Base-by-base conservation (phyloP, 495 filamentous ascomycete genomes). In the Xylaria sp. region DNA sequence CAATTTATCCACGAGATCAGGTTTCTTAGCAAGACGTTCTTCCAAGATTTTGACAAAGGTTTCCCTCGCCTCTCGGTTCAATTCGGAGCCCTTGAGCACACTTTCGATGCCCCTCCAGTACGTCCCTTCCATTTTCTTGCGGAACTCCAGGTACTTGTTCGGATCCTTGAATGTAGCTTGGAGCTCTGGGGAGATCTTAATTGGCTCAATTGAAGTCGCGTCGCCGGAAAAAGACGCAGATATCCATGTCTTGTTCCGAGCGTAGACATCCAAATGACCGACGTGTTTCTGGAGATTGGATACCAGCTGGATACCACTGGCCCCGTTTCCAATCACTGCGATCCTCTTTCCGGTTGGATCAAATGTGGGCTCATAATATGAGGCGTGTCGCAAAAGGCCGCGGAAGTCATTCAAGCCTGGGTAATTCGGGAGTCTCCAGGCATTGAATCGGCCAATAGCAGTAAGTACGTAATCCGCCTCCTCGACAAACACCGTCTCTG, bases 161-260 rank as follows among this genome's bases (percentile, higher is more conserved):
- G 83, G 83, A 59, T 86, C 59, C 62, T 86, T 82, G 66, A 79
- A 84, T 24, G 73, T 78, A 40, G 79, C 74, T 33, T 80, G 81
- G 53, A 87, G 81, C 50, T 88, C 86, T 29, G 84, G 75, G 4
- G 84, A 74, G 74, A 88, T 86, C 11, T 82, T 79, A 62, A 89
- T 85, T 0, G 84, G 82, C 58, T 83, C 83, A 6, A 79, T 76
- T 29, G 78, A 81, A 35, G 78, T 79, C 58, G 80, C 81, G 55
- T 85, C 80, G 50, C 80, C 82, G 0, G 81, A 80, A 73, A 81
- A 84, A 1, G 77, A 78, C 8, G 87, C 85, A 0, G 90, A 86
- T n/a, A 93, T 88, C 91, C 91, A 93, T 1, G 90, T 92, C 37
- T 81, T 85, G 71, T 88, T 90, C 24, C 91, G 86, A 7, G 87